Base-by-base conservation (phyloP, 257 asterid genomes). In the Linderniella brevidens region DNA sequence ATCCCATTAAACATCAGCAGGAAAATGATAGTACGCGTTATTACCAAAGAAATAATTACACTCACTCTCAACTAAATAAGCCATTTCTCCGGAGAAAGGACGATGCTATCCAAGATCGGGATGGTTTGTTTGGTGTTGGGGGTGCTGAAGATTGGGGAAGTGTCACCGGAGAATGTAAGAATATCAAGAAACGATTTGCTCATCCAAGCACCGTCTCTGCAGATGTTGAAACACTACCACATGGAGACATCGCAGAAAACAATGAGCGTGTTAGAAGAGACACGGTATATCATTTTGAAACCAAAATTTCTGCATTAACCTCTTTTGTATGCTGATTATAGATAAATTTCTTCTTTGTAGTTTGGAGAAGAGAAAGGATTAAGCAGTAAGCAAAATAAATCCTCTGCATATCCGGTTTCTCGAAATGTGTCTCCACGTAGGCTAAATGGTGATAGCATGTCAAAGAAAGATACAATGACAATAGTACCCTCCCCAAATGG, bases 121-220 rank as follows among this genome's bases (percentile, higher is more conserved):
- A 15, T 15, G 60, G 72, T 40, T 11, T 9, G n/a, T 41, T 41
- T n/a, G 4, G 16, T 40, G 56, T 35, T 37, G 68, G 65, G 8
- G 56, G 46, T 16, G 61, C 65, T 20, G 45, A 59, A 46, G 82
- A 40, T 37, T 67, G 82, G 82, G 58, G 60, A 44, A 61, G 17
- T 56, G 75, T 62, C 35, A 49, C 78, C 3, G 75, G 66, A 58
- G 72, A 61, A 40, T 66, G 17, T 57, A 61, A 38, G 54, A 52
- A 0, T 41, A 58, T 12, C 11, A 70, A 59, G 60, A 57, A 3
- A 42, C 46, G 19, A 7, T 64, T 40, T 61, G 57, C 68, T 15
- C 41, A 25, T 25, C 32, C 4, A 13, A 48, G 17, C 46, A 49
- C 19, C n/a, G 41, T 19, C 13, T 39, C 63, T 19, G 60, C 68